A percentile compares a stretch with the other conserved stretches of the same genome.
Evolutionary conservation across 2,329 filamentous ascomycete species (phyloP).

Genomic region (Monilinia fructicola): DNA sequence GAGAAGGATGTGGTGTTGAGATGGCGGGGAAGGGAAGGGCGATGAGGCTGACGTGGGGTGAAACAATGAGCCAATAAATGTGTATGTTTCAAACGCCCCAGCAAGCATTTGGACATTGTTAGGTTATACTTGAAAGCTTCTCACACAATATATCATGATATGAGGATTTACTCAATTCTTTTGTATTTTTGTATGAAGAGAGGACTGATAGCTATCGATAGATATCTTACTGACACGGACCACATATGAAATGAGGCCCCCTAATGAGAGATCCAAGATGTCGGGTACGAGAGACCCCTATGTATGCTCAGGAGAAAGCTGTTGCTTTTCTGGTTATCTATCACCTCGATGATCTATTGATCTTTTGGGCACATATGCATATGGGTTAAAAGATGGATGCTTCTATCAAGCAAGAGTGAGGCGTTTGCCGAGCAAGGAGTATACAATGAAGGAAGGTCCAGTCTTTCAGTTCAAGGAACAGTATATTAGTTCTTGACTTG

Average conservation of each 20-base stretch:
- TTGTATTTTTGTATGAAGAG: not conserved
- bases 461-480: not conserved
- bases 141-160: not conserved
- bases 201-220: not conserved
- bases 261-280: not conserved
- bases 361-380: too few relatives aligned
- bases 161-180: not conserved
- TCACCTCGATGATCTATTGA: not conserved
- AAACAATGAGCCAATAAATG: constrained; percentile 18
- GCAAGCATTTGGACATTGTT: constrained; percentile 17
- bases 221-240: constrained; percentile 9
- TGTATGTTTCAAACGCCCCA: constrained; percentile 11
- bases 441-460: not conserved
- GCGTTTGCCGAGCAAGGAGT: not conserved
- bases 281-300: not conserved
- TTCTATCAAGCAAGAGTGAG: not conserved
- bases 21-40: constrained; percentile 13
- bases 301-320: not conserved
- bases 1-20: constrained; percentile 2
- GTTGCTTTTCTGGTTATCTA: too few relatives aligned
- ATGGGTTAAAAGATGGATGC: not conserved
- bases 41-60: constrained; percentile 22
- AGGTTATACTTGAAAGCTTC: not conserved
- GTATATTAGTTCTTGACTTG: not conserved
- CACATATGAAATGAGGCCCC: constrained; percentile 1